Percentiles rank a stretch among this genome's conserved stretches.
phyloP scores from a whole-genome alignment of 148 eudicot species.

The Arbutus unedo region DNA sequence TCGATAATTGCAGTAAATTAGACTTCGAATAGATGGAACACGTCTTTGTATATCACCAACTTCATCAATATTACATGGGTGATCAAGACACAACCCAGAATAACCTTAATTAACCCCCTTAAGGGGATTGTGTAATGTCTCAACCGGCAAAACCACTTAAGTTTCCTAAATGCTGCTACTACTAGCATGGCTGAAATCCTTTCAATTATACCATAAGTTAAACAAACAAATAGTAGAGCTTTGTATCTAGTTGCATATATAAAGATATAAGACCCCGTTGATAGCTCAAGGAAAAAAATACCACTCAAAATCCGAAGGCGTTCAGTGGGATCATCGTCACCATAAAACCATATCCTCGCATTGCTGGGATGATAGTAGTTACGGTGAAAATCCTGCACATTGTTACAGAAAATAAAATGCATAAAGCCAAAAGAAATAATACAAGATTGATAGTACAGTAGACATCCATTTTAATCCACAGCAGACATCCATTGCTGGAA shows the following conservation, averaged over 20 bases:
- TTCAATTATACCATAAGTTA: not conserved
- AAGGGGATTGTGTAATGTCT: not conserved
- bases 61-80: not conserved
- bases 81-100: not conserved
- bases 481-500: not conserved
- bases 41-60: not conserved
- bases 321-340: conserved; percentile 91
- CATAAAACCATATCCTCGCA: conserved; percentile 98
- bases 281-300: conserved; percentile 25
- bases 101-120: not conserved
- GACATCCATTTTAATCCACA: not conserved
- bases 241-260: not conserved
- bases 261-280: not conserved
- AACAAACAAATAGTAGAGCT: not conserved
- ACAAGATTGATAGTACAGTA: not conserved
- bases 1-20: not conserved
- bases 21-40: not conserved
- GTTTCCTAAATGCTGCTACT: conserved; percentile 8
- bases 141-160: conserved; percentile 4
- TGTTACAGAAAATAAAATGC: conserved; percentile 11
- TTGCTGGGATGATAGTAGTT: conserved; percentile 97
- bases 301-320: conserved; percentile 93
- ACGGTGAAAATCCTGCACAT: conserved; percentile 79
- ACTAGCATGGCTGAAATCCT: not conserved
- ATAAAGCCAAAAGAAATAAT: not conserved